Percentiles rank a stretch among this genome's conserved stretches.
These are phyloP conservation scores for Physaria fendleri DNA, from an alignment of 345 rosid species.

Conservation along the genomic window DNA sequence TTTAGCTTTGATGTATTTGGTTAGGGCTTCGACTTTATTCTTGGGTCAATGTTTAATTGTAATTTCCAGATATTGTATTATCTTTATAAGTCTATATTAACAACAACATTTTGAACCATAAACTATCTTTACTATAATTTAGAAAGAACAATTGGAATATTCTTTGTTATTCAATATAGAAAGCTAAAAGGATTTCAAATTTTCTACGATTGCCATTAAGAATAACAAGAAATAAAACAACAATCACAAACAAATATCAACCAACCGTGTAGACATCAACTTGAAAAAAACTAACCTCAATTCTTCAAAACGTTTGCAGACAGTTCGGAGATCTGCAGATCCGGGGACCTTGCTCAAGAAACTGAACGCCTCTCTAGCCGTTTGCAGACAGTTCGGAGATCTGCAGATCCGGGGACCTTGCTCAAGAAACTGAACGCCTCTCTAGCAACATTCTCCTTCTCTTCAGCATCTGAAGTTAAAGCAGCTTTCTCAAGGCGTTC, in stretches of 20 bases:
- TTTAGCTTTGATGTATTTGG: background rate
- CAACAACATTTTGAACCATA: background rate
- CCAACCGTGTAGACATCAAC: slow-evolving; percentile 17
- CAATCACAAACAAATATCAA: background rate
- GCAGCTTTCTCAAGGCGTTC: slow-evolving; percentile 94
- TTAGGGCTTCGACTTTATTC: background rate
- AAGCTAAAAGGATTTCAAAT: background rate
- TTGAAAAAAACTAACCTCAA: slow-evolving; percentile 54
- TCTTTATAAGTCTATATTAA: background rate
- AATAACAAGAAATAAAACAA: background rate
- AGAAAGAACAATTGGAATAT: background rate
- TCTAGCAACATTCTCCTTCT: slow-evolving; percentile 82
- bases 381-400: slow-evolving; percentile 79
- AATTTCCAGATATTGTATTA: background rate
- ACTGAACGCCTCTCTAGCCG: slow-evolving; percentile 85
- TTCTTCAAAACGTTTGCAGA: slow-evolving; percentile 95
- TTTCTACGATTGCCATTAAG: background rate
- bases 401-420: slow-evolving; percentile 92
- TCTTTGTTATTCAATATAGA: background rate
- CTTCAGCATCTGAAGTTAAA: slow-evolving; percentile 47
- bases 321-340: slow-evolving; percentile 86
- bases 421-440: slow-evolving; percentile 82
- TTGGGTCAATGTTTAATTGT: slow-evolving; percentile 1
- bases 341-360: slow-evolving; percentile 85
- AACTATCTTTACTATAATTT: background rate